Base-by-base conservation (phyloP, 495 filamentous ascomycete species). In the Podospora australis region DNA sequence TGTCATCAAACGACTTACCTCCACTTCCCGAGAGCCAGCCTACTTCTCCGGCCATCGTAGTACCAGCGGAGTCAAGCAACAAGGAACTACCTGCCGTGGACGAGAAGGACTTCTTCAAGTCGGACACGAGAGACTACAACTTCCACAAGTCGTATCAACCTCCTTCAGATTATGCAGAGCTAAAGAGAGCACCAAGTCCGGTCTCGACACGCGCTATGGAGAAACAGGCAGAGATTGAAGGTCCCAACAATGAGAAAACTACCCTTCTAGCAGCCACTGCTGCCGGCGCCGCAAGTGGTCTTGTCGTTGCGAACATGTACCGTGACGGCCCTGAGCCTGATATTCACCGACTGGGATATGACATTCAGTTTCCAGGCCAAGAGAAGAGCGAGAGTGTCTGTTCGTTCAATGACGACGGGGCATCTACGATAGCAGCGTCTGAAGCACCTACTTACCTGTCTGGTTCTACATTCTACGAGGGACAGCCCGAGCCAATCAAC, bases 371-470 rank as follows among this genome's bases (percentile, higher is more conserved):
- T 19, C 46, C 44, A n/a, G 14, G 17, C 20, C 44, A 55, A 5
- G 48, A 54, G 22, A 51, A 44, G 41, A 34, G 49, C 9, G 58
- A 64, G 38, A 62, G 56, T 11, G 54, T 62, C n/a, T 45, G 43
- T 21, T 58, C 58, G 16, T 50, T 48, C 21, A 57, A 54, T 35
- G 62, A 63, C 23, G 55, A 62, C 26, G 56, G 20, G 17, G 23
- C 59, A 14, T 64, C 62, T 4, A 64, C 62, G n/a, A 44, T 64
- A 5, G 62, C 62, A 6, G 54, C 56, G 1, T 62, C 62, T 8
- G 62, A 65, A 44, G 59, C 62, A 0, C 59, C 62, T 10, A 65
- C 57, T 35, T 53, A 57, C 25, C 40, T 65, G 17, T 60, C 59
- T 16, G 62, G 59, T 0, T 59, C 55, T 4, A 58, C 52, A 2